phyloP scores from a whole-genome alignment of 257 asterid genomes.

The Echium plantagineum region DNA sequence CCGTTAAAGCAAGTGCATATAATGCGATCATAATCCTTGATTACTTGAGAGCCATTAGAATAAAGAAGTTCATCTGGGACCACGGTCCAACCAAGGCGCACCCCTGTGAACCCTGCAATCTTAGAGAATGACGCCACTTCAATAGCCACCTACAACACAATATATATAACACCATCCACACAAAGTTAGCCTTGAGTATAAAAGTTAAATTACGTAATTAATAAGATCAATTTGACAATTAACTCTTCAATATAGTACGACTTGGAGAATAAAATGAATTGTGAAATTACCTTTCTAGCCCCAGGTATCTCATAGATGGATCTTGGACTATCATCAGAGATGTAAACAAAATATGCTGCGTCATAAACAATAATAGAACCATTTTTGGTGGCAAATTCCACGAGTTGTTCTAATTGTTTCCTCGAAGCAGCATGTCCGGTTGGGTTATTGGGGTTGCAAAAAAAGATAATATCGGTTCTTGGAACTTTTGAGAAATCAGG shows the following conservation, averaged over 20 bases:
- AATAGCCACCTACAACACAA: conserved; percentile 56
- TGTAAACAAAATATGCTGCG: conserved; percentile 58
- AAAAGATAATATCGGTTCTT: conserved; percentile 71
- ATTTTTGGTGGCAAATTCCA: conserved; percentile 47
- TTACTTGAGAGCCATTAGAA: conserved; percentile 68
- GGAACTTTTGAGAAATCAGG: conserved; percentile 44
- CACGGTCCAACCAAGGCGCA: conserved; percentile 90
- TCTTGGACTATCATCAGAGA: conserved; percentile 61
- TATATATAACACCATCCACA: too few relatives aligned
- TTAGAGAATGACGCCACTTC: conserved; percentile 88
- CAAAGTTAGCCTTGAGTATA: too few relatives aligned
- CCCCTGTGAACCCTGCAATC: conserved; percentile 89
- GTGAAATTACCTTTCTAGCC: conserved; percentile 41
- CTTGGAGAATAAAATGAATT: too few relatives aligned
- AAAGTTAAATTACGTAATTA: too few relatives aligned
- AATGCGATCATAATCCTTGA: conserved; percentile 60
- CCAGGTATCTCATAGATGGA: conserved; percentile 78
- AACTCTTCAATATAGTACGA: too few relatives aligned
- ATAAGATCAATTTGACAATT: too few relatives aligned
- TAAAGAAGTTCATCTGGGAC: conserved; percentile 76
- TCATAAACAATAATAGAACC: conserved; percentile 77
- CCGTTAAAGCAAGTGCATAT: conserved; percentile 74
- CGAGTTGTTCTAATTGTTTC: conserved; percentile 49
- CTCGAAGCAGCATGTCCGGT: conserved; percentile 76
- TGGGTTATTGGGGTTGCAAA: conserved; percentile 86